A percentile compares a stretch with the other conserved stretches of the same genome.
Conservation (phyloP, 116 monocot genomes). For the Zostera marina region DNA sequence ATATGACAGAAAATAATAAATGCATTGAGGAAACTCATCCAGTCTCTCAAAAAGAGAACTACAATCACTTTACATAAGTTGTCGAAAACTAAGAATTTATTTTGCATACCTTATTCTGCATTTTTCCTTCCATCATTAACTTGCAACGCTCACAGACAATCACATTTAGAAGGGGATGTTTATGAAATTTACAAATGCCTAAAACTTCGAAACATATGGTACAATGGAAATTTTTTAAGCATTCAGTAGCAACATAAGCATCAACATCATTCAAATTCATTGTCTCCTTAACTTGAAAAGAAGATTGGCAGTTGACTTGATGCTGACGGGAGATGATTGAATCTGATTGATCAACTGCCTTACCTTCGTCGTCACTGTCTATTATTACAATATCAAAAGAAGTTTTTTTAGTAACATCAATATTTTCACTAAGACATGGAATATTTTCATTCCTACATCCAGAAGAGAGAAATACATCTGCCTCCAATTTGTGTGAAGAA, state of each 20-base stretch:
- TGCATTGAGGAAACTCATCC: no score
- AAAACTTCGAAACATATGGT: slow-evolving; percentile 47
- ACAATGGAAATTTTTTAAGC: slow-evolving; percentile 25
- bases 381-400: slow-evolving; percentile 25
- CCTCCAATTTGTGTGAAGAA: neutral
- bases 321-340: neutral
- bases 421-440: slow-evolving; percentile 21
- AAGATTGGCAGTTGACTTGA: slow-evolving; percentile 6
- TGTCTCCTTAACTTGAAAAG: slow-evolving; percentile 14
- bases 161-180: slow-evolving; percentile 68
- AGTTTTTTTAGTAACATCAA: slow-evolving; percentile 21
- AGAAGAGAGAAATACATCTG: neutral
- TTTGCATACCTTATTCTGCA: slow-evolving; percentile 33
- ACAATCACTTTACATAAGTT: no score
- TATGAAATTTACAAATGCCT: slow-evolving; percentile 31
- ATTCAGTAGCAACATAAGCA: slow-evolving; percentile 5
- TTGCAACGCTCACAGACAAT: slow-evolving; percentile 63
- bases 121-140: slow-evolving; percentile 35
- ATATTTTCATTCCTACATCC: slow-evolving; percentile 13
- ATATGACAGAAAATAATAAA: no score
- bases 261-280: slow-evolving; percentile 72
- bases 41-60: no score
- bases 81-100: neutral
- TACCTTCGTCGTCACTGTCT: slow-evolving; percentile 68
- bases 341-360: slow-evolving; percentile 11